Evolutionary conservation across 306 rosid genomes (phyloP).

Genomic region (Trifolium dubium): DNA sequence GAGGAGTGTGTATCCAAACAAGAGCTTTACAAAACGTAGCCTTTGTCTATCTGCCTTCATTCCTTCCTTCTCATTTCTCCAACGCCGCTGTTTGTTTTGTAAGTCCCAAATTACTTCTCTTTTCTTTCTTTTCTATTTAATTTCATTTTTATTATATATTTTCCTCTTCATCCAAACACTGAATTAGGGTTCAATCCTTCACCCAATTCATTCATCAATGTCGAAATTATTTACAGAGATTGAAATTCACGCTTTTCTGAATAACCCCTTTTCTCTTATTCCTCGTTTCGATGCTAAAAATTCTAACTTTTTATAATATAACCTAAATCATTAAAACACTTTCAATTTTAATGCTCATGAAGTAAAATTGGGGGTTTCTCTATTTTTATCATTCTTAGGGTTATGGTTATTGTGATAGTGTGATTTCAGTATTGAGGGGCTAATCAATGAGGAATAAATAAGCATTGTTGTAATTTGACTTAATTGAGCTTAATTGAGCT

Average conservation of each 20-base stretch:
- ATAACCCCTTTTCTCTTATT: background rate
- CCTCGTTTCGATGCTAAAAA: conserved; percentile 33
- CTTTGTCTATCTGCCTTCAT: background rate
- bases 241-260: conserved; percentile 5
- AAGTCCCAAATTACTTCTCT: conserved; percentile 20
- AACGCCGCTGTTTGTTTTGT: conserved; percentile 45
- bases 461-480: conserved; percentile 25
- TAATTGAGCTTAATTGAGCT: background rate
- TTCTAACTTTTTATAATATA: conserved; percentile 19
- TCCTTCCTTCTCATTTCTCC: conserved; percentile 26
- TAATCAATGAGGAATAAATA: too few species aligned
- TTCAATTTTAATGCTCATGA: background rate
- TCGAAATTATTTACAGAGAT: conserved; percentile 1
- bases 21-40: background rate
- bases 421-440: too few species aligned
- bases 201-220: conserved; percentile 17
- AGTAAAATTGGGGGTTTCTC: background rate
- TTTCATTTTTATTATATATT: background rate
- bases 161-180: conserved; percentile 42
- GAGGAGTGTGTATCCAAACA: conserved; percentile 24
- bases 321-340: background rate
- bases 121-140: background rate
- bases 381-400: too few species aligned
- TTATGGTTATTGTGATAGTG: too few species aligned
- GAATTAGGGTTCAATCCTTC: conserved; percentile 36